Conservation (phyloP, 495 filamentous ascomycete genomes). For the Pseudoneurospora amorphoporcata region DNA sequence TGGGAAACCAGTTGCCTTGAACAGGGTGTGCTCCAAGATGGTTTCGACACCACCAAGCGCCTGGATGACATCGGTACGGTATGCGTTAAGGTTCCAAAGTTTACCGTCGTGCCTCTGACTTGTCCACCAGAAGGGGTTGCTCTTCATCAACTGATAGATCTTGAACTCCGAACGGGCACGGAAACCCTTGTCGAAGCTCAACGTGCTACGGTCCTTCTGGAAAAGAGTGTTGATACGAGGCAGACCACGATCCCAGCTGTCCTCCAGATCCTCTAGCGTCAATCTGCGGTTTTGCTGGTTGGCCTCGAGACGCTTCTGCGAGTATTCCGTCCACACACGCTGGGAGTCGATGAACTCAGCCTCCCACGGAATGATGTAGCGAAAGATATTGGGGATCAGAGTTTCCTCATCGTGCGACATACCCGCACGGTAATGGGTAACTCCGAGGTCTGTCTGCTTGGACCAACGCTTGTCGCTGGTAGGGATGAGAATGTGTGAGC, state of each 20-base stretch:
- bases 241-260: constrained; percentile 97
- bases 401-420: constrained; percentile 99
- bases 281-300: constrained; percentile 95
- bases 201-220: constrained; percentile 95
- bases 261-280: constrained; percentile 93
- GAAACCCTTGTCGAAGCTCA: constrained; percentile 99
- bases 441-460: constrained; percentile 93
- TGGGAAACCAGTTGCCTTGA: constrained; percentile 97
- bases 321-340: constrained; percentile 98
- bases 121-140: constrained; percentile 99
- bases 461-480: constrained; percentile 97
- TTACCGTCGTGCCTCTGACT: constrained; percentile 97
- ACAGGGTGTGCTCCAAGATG: constrained; percentile 94
- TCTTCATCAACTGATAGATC: constrained; percentile 98
- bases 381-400: constrained; percentile 96
- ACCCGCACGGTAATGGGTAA: constrained; percentile 94
- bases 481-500: constrained; percentile 95
- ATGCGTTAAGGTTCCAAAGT: constrained; percentile 96
- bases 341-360: constrained; percentile 98
- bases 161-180: constrained; percentile 95
- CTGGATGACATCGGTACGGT: constrained; percentile 97
- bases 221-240: constrained; percentile 99
- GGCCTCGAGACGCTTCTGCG: constrained; percentile 92
- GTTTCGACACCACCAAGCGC: constrained; percentile 99
- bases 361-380: constrained; percentile 99